Base-by-base conservation (phyloP, 306 rosid genomes). In the Inga leiocalycina region DNA sequence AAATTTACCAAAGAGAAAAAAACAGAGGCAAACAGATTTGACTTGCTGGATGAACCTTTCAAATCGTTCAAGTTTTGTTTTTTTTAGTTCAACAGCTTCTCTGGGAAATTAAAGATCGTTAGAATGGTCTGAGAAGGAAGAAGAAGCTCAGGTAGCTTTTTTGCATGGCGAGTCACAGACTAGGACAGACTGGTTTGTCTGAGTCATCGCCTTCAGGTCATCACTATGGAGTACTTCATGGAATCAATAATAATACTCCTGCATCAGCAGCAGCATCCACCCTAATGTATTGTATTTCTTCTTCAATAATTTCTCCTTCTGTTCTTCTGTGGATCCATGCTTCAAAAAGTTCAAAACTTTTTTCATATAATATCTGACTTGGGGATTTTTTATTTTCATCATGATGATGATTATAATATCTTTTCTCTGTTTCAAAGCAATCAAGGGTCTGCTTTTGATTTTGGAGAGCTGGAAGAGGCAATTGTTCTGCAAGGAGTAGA, bases 401-500 rank as follows among this genome's bases (percentile, higher is more conserved):
- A 15, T 65, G 17, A 62, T 62, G 12, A 61, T 64, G 51, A 13
- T 48, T 13, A 49, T 49, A 12, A 65, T 79, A 4, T 59, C 8
- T 77, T 14, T 81, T 32, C 51, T 30, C 69, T 62, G 43, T 20
- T 74, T 72, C 15, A 73, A 82, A 92, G 98, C 1, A 91, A 90
- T 87, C 92, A 93, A 88, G 95, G 91, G 12, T 81, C 94, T 14
- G 81, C 89, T 84, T 96, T 94, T 87, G 95, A 89, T 90, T 96
- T 93, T 86, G 98, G 97, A 56, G 99, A 94, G 89, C 92, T 94
- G 68, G 97, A 96, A 88, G 97, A 96, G 80, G 99, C 98, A 75
- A 91, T 96, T 46, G 94, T 80, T 69, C 88, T 94, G 78, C 97
- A 92, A 84, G 97, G 94, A 74, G 83, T 92, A 27, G 87, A 88